Percentiles rank a stretch among this genome's conserved stretches.
Evolutionary conservation across 1,284 basidiomycete species (phyloP).

Genomic region (Rhodotorula sp.): DNA sequence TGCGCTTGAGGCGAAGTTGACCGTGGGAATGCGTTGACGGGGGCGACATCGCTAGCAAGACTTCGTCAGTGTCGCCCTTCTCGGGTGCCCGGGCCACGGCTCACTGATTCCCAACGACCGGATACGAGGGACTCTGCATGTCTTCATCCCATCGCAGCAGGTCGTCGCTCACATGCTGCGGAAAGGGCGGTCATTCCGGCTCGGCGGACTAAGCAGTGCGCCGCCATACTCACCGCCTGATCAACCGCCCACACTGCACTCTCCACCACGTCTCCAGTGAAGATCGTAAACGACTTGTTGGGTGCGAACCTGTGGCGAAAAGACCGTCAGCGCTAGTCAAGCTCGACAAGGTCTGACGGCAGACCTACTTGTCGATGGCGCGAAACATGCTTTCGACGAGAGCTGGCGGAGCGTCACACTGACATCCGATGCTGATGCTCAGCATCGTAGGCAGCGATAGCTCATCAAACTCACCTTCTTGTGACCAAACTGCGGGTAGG

Average conservation of each 20-base stretch:
- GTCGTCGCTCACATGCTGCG: conserved; percentile 14
- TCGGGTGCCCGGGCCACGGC: not conserved
- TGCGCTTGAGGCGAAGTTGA: conserved; percentile 23
- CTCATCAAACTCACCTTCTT: not conserved
- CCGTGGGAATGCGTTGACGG: conserved; percentile 47
- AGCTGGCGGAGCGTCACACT: conserved; percentile 35
- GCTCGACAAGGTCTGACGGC: not conserved
- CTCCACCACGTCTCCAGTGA: conserved; percentile 64
- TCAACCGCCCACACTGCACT: conserved; percentile 51
- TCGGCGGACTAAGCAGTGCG: not conserved
- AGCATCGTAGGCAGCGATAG: not conserved
- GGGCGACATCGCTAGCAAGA: conserved; percentile 43
- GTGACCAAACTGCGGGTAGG: conserved; percentile 7
- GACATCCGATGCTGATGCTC: not conserved
- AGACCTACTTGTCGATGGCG: conserved; percentile 49
- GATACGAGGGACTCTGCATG: conserved; percentile 43
- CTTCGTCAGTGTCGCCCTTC: not conserved
- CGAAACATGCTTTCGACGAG: conserved; percentile 59
- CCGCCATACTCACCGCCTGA: conserved; percentile 11
- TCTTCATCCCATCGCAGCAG: conserved; percentile 31
- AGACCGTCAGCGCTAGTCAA: not conserved
- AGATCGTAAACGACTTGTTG: conserved; percentile 57
- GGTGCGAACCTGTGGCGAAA: conserved; percentile 39
- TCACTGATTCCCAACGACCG: conserved; percentile 46
- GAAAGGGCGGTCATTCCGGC: not conserved